phyloP scores from a whole-genome alignment of 306 rosid species.

The Castanopsis chinensis region DNA sequence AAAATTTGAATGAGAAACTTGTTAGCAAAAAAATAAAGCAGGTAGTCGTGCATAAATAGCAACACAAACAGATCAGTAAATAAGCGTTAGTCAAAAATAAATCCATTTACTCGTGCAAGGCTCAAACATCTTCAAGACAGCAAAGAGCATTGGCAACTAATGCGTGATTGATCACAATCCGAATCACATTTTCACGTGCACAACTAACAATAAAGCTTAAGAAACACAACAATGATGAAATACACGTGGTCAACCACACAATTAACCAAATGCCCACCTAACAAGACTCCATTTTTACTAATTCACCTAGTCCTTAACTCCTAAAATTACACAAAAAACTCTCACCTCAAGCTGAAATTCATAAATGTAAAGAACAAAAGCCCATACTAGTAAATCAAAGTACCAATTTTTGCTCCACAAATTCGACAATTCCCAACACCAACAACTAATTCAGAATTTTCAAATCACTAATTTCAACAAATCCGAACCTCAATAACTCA shows the following conservation, averaged over 20 bases:
- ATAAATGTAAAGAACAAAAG: not conserved
- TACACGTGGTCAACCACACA: not conserved
- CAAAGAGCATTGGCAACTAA: not conserved
- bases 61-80: not conserved
- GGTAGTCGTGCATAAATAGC: not conserved
- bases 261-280: not conserved
- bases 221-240: not conserved
- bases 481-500: constrained; percentile 20
- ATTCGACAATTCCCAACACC: not conserved
- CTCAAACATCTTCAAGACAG: not conserved
- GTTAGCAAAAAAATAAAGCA: not conserved
- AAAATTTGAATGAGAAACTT: not conserved
- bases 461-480: constrained; percentile 22
- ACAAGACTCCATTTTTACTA: not conserved
- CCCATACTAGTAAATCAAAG: constrained; percentile 6
- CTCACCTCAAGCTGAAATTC: not conserved
- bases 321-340: not conserved
- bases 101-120: not conserved
- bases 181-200: not conserved
- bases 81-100: not conserved
- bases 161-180: not conserved
- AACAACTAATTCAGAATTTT: constrained; percentile 17
- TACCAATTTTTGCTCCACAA: constrained; percentile 11
- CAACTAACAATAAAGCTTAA: not conserved
- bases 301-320: not conserved